phyloP scores from a whole-genome alignment of 1,284 basidiomycete species.

The Fomitopsis schrenkii region DNA sequence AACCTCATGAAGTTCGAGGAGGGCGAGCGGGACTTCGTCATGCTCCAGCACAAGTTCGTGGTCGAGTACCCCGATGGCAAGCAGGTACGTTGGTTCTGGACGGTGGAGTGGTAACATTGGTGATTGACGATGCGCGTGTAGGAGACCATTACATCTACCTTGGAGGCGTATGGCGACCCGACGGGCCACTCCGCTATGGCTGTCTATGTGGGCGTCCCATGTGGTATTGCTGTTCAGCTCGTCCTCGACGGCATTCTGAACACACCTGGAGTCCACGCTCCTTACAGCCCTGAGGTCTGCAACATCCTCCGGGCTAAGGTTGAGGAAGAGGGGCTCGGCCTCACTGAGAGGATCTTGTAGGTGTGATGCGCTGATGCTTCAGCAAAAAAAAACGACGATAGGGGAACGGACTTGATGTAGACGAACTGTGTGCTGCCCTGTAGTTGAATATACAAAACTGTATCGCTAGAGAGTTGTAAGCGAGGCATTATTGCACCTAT shows the following conservation, averaged over 20 bases:
- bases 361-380: background rate
- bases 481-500: background rate
- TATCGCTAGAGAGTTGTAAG: background rate
- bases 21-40: constrained; percentile 93
- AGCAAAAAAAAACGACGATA: background rate
- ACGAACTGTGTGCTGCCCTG: background rate
- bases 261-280: constrained; percentile 81
- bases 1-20: constrained; percentile 87
- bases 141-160: constrained; percentile 88
- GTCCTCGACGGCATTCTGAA: constrained; percentile 77
- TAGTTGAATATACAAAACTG: background rate
- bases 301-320: constrained; percentile 75
- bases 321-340: constrained; percentile 81
- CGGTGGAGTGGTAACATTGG: background rate
- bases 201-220: constrained; percentile 86
- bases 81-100: constrained; percentile 39
- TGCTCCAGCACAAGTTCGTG: constrained; percentile 97
- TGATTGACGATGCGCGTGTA: constrained; percentile 23
- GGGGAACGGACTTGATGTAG: background rate
- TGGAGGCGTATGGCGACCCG: constrained; percentile 88
- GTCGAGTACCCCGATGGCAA: constrained; percentile 84
- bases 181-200: constrained; percentile 94
- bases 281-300: constrained; percentile 87
- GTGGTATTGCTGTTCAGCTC: constrained; percentile 88
- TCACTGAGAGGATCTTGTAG: constrained; percentile 72